A percentile compares a stretch with the other conserved stretches of the same genome.
Evolutionary conservation across 352 stramenopile species (phyloP).

Genomic region (Pythium utonaiense): DNA sequence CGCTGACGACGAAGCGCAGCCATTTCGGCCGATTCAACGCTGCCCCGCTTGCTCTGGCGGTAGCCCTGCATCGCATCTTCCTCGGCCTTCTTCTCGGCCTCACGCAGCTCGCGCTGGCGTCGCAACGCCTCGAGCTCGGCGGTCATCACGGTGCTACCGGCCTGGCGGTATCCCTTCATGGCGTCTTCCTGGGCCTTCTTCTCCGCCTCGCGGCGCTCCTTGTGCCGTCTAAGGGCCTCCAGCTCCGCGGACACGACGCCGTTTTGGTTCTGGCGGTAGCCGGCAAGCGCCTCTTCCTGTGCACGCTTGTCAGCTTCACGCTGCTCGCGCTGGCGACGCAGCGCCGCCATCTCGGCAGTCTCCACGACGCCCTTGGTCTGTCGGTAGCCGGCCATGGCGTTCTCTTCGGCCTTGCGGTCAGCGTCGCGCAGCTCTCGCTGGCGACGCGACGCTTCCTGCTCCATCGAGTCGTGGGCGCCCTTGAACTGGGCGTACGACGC

Average conservation of each 20-base stretch:
- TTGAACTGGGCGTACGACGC: slow-evolving; percentile 19
- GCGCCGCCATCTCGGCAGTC: slow-evolving; percentile 17
- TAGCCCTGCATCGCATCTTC: slow-evolving; percentile 36
- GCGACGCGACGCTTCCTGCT: slow-evolving; percentile 24
- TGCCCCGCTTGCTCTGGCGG: slow-evolving; percentile 1
- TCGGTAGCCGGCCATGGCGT: slow-evolving; percentile 27
- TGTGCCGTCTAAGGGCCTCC: slow-evolving; percentile 28
- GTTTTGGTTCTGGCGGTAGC: slow-evolving; percentile 7
- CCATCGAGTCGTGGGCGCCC: slow-evolving; percentile 18
- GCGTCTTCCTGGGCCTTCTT: slow-evolving; percentile 41
- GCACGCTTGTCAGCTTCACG: slow-evolving; percentile 37
- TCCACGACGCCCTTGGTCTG: slow-evolving; percentile 16
- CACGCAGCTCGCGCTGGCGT: slow-evolving; percentile 31
- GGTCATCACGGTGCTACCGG: slow-evolving; percentile 1
- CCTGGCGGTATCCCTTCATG: slow-evolving; percentile 22
- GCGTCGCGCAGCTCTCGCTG: slow-evolving; percentile 34
- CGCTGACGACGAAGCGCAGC: slow-evolving; percentile 30
- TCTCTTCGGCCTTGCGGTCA: slow-evolving; percentile 36
- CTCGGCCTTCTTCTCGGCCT: slow-evolving; percentile 39
- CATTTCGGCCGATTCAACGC: slow-evolving; percentile 22
- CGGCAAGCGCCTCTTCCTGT: slow-evolving; percentile 32
- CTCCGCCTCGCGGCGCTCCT: slow-evolving; percentile 36
- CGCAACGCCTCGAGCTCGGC: slow-evolving; percentile 30
- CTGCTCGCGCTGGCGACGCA: slow-evolving; percentile 33
- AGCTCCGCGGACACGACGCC: slow-evolving; percentile 15